Evolutionary conservation across 106 monocot genomes (phyloP), one percentile per base, ranked within the genome.

Genomic region (Agapanthus africanus): DNA sequence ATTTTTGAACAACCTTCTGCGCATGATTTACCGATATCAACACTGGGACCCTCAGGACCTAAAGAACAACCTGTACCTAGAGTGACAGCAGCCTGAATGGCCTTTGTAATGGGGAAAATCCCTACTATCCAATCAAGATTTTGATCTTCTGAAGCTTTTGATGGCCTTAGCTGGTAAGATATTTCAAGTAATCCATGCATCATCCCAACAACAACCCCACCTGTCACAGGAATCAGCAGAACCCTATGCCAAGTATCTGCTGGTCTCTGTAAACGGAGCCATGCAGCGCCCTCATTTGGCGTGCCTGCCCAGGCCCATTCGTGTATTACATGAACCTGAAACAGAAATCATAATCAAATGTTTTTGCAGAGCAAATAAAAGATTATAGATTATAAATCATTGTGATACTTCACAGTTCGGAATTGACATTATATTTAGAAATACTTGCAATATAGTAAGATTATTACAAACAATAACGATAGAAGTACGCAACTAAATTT

Each of bases 221-320:
- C 89, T 37, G 93, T 89, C 7, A 93, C 88, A 4, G 89, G 93
- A 41, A 89, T 89, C 37, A 93, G 63, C 50, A 93, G 59, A 63
- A 93, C 84, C 41, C 93, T 79, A 54, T 89, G 93, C 93, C 93
- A 93, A 54, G 93, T 93, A 71, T 89, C 89, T 49, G 79, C 81
- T 21, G 89, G 71, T 25, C 82, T 79, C 62, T 93, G 93, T 59
- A 89, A 73, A 16, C 93, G 93, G 11, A 93, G 86, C 93, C 93
- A 93, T 26, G 93, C 81, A 57, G 93, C 93, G 60, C 93, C 93
- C 67, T 93, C 93, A 41, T 86, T 89, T 35, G 93, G 93, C 18
- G 93, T 89, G 32, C 93, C 93, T 62, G 93, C 93, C 93, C 93
- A 89, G 10, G 93, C 93, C 88, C 88, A 89, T 80, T 93, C 86